Percentiles rank a stretch among this genome's conserved stretches.
Conservation (phyloP, 2,329 filamentous ascomycete species). For the Lachnellula subtilissima region DNA sequence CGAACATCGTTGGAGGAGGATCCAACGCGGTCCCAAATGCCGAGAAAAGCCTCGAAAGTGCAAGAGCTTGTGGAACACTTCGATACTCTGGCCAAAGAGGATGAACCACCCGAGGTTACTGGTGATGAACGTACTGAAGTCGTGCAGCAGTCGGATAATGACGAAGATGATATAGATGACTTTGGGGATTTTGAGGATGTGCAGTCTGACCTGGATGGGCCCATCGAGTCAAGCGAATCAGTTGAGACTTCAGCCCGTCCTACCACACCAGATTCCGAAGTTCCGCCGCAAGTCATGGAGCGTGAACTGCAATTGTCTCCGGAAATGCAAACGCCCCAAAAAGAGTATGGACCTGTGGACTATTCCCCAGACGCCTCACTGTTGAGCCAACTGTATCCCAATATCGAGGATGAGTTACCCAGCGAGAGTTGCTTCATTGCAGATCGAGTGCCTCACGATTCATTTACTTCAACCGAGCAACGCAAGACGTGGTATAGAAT, state of each 20-base stretch:
- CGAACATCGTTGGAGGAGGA: conserved; percentile 32
- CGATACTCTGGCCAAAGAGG: conserved; percentile 21
- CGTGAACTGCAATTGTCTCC: not conserved
- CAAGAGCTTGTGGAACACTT: conserved; percentile 27
- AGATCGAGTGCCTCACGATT: conserved; percentile 37
- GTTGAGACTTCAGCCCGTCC: not conserved
- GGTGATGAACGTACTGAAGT: not conserved
- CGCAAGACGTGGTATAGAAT: conserved; percentile 63
- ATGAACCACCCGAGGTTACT: conserved; percentile 1
- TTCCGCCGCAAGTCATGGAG: not conserved
- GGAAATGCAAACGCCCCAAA: not conserved
- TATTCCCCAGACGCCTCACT: conserved; percentile 23
- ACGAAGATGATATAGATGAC: conserved; percentile 25
- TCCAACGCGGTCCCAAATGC: conserved; percentile 13
- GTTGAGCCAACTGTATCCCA: conserved; percentile 27
- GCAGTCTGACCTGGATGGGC: conserved; percentile 18
- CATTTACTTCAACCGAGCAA: conserved; percentile 50
- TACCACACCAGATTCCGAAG: not conserved
- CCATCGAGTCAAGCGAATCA: conserved; percentile 10
- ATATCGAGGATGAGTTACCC: conserved; percentile 10
- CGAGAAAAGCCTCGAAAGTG: conserved; percentile 21
- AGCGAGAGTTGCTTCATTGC: conserved; percentile 26
- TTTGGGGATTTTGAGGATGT: conserved; percentile 37
- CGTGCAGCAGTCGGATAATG: not conserved
- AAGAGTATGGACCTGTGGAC: conserved; percentile 18